Evolutionary conservation across 495 filamentous ascomycete species (phyloP), one percentile per base, ranked within the genome.

Genomic region (Xylaria scruposa): DNA sequence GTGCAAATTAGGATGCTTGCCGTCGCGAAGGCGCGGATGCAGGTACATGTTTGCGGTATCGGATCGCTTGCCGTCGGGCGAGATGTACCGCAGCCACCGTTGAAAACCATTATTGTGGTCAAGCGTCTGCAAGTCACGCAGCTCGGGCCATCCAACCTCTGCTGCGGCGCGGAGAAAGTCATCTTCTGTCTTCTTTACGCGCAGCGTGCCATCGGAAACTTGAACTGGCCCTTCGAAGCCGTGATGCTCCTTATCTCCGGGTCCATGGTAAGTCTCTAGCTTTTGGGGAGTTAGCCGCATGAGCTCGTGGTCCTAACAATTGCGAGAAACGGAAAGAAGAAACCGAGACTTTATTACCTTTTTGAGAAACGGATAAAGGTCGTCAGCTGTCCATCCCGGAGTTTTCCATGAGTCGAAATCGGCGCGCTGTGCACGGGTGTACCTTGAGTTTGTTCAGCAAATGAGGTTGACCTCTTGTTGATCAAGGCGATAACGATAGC

Each of bases 331-430:
- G 21, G 47, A 5, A 19, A 40, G 21, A 19, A 46, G 10, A 17
- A 31, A 31, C 29, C 8, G 31, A 31, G 26, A 24, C 68, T 29
- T 65, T 38, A 33, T 26, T 53, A 88, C 87, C 84, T 89, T 89
- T 60, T 83, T 87, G 26, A 88, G 49, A 63, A 82, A 84, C 9
- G 87, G 88, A 69, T 84, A 60, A 74, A 90, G 66, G 5, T 87
- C 86, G 15, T 87, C 81, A 3, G 80, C 80, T 4, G 77, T 76
- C 88, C 88, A 90, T 1, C 88, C 88, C 1, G 81, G 79, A 0
- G 79, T 83, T 0, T 83, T 81, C 87, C 87, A 89, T 5, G 80
- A 75, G 64, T 90, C 87, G 65, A 79, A 90, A 67, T 87, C 86
- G 33, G 75, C 79, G 19, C 76, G 70, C 62, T 82, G 81, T 42